phyloP scores from a whole-genome alignment of 371 early-diverging fungal genomes.

The Rhizomucor pusillus region DNA sequence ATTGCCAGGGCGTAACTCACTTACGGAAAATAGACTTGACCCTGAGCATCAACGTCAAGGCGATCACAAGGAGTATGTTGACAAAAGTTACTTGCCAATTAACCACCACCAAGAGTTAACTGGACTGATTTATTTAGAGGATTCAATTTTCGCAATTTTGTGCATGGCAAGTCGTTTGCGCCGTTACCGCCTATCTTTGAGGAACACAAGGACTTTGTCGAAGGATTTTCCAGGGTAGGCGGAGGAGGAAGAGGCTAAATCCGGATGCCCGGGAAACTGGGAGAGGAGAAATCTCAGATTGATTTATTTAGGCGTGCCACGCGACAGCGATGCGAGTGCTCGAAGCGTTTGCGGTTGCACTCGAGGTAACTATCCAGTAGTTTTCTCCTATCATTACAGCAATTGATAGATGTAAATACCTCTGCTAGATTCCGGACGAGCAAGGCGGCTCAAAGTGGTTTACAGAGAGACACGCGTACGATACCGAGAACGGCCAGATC shows the following conservation, averaged over 20 bases:
- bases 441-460: slow-evolving; percentile 58
- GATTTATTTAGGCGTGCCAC: slow-evolving; percentile 43
- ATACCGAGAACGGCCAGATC: slow-evolving; percentile 41
- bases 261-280: too few relatives aligned
- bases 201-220: slow-evolving; percentile 24
- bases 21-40: slow-evolving; percentile 37
- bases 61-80: slow-evolving; percentile 63
- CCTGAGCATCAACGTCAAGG: slow-evolving; percentile 55
- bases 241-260: neutral
- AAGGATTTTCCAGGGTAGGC: slow-evolving; percentile 38
- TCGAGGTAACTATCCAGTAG: slow-evolving; percentile 26
- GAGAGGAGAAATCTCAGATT: neutral
- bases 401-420: neutral
- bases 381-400: neutral
- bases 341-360: slow-evolving; percentile 59
- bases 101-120: neutral
- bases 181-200: slow-evolving; percentile 38
- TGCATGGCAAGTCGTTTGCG: slow-evolving; percentile 38
- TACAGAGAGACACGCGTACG: slow-evolving; percentile 50
- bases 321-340: slow-evolving; percentile 44
- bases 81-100: neutral
- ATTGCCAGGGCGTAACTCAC: neutral
- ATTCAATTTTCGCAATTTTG: slow-evolving; percentile 56
- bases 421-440: slow-evolving; percentile 45
- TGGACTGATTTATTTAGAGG: slow-evolving; percentile 49